These are phyloP conservation scores for Sporothrix inflata DNA, from an alignment of 2,329 filamentous ascomycete genomes.

Conservation along the genomic window DNA sequence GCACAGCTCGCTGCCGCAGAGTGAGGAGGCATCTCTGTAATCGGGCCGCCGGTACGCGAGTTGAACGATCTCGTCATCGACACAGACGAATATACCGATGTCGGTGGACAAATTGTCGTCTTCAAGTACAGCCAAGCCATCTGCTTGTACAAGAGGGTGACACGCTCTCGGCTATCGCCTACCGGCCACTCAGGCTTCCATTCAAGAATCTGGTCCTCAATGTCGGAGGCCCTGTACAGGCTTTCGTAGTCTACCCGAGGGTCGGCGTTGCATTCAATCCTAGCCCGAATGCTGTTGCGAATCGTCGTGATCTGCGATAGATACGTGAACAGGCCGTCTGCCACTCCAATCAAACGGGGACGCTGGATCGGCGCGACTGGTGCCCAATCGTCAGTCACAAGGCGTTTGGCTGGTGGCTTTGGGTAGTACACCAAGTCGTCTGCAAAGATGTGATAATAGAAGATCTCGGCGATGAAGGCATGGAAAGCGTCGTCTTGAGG, in stretches of 20 bases:
- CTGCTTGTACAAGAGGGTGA: slow-evolving; percentile 64
- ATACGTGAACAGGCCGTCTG: slow-evolving; percentile 78
- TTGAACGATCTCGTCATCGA: slow-evolving; percentile 24
- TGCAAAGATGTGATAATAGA: slow-evolving; percentile 78
- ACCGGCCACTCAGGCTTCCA: slow-evolving; percentile 70
- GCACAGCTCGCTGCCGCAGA: slow-evolving; percentile 42
- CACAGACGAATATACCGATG: slow-evolving; percentile 31
- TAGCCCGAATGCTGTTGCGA: slow-evolving; percentile 71
- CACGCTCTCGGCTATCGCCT: slow-evolving; percentile 60
- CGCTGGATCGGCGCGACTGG: slow-evolving; percentile 49
- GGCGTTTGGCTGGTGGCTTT: slow-evolving; percentile 41
- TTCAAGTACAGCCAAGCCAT: slow-evolving; percentile 69
- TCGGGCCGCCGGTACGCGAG: slow-evolving; percentile 21
- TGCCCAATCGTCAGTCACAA: slow-evolving; percentile 51
- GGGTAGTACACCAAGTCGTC: slow-evolving; percentile 62
- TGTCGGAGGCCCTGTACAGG: slow-evolving; percentile 72
- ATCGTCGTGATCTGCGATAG: slow-evolving; percentile 79
- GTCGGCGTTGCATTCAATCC: slow-evolving; percentile 64
- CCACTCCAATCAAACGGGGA: slow-evolving; percentile 73
- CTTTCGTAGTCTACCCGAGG: slow-evolving; percentile 74
- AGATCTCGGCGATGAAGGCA: slow-evolving; percentile 72
- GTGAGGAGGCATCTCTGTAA: slow-evolving; percentile 39
- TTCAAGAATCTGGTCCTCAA: slow-evolving; percentile 72
- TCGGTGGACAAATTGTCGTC: slow-evolving; percentile 63
- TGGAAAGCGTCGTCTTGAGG: slow-evolving; percentile 67